phyloP scores from a whole-genome alignment of 208 protist genomes.

The Trypanosoma boissoni region DNA sequence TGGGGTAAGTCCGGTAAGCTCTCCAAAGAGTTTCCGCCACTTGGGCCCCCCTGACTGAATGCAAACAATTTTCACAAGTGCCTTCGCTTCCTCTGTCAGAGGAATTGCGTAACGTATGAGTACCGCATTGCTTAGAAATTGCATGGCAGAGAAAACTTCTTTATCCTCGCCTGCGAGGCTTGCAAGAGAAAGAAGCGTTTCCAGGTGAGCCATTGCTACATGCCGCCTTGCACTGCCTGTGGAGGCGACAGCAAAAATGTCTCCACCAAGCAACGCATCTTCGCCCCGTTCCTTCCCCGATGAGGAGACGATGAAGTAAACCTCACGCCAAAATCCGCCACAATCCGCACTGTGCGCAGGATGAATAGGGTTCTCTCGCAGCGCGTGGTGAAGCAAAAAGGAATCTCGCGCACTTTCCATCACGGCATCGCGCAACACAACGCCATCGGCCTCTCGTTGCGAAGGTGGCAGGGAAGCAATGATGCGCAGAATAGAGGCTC shows the following conservation, averaged over 20 bases:
- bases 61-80: slow-evolving; percentile 20
- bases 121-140: slow-evolving; percentile 12
- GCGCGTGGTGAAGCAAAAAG: slow-evolving; percentile 7
- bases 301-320: slow-evolving; percentile 5
- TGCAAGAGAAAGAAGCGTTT: slow-evolving; percentile 17
- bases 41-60: slow-evolving; percentile 9
- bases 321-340: slow-evolving; percentile 13
- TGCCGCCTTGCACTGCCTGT: neutral
- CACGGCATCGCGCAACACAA: slow-evolving; percentile 9
- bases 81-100: slow-evolving; percentile 25
- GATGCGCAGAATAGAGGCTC: slow-evolving; percentile 2
- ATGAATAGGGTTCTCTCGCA: neutral
- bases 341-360: neutral
- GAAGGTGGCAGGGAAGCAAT: slow-evolving; percentile 7
- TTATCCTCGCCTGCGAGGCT: slow-evolving; percentile 6
- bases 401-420: slow-evolving; percentile 24
- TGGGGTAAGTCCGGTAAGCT: slow-evolving; percentile 21
- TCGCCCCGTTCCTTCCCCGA: neutral
- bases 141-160: slow-evolving; percentile 10
- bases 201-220: slow-evolving; percentile 5
- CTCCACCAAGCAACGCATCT: neutral
- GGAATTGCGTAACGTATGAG: neutral
- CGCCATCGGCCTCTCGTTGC: slow-evolving; percentile 2
- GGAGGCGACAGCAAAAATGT: neutral
- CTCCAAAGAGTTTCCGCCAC: slow-evolving; percentile 21